phyloP scores from a whole-genome alignment of 805 yeast species.

The Alloascoidea africana region DNA sequence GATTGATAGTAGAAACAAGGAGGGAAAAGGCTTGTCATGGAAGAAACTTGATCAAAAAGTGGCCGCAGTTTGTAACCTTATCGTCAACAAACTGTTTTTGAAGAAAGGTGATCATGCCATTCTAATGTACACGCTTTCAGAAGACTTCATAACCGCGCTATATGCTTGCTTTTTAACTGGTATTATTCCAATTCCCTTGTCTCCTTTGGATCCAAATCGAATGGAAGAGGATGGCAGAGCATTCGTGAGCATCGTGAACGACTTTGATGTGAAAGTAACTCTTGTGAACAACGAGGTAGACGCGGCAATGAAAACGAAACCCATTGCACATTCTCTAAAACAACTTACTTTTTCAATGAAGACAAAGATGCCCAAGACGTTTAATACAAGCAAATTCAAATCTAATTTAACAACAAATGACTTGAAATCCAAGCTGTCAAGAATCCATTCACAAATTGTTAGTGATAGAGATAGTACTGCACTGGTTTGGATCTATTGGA shows the following conservation, averaged over 20 bases:
- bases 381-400: slow-evolving; percentile 51
- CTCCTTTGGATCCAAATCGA: slow-evolving; percentile 52
- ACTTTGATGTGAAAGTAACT: slow-evolving; percentile 55
- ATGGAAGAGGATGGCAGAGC: slow-evolving; percentile 63
- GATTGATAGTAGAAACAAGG: slow-evolving; percentile 25
- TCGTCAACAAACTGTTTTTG: slow-evolving; percentile 49
- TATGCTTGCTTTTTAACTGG: slow-evolving; percentile 83
- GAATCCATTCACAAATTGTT: slow-evolving; percentile 10
- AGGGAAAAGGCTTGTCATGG: slow-evolving; percentile 54
- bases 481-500: slow-evolving; percentile 52
- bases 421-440: slow-evolving; percentile 7
- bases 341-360: slow-evolving; percentile 18
- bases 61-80: slow-evolving; percentile 57
- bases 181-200: slow-evolving; percentile 58
- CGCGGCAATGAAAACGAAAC: slow-evolving; percentile 48
- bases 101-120: slow-evolving; percentile 61
- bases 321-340: slow-evolving; percentile 43
- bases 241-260: slow-evolving; percentile 47
- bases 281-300: slow-evolving; percentile 73
- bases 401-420: slow-evolving; percentile 5
- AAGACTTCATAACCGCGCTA: slow-evolving; percentile 70
- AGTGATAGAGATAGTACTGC: slow-evolving; percentile 30
- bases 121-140: slow-evolving; percentile 74
- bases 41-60: slow-evolving; percentile 63
- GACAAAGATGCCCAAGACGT: slow-evolving; percentile 29